These are phyloP conservation scores for Heimioporus sp. DNA, from an alignment of 768 basidiomycete genomes.

Conservation along the genomic window DNA sequence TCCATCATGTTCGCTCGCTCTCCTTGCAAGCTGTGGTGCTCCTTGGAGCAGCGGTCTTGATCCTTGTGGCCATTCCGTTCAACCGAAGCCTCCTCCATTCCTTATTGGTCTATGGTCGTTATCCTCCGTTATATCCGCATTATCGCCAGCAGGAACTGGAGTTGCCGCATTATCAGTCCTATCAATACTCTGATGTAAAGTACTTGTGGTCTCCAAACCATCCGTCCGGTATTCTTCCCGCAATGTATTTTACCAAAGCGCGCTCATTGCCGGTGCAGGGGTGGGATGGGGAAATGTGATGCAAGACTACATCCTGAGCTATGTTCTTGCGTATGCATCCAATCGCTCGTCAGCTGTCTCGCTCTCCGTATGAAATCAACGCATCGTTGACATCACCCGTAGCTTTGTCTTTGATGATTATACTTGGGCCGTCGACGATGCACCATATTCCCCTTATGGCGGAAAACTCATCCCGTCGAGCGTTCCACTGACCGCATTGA, in stretches of 20 bases:
- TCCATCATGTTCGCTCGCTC: neutral
- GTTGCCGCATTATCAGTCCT: conserved; percentile 38
- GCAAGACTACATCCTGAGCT: conserved; percentile 36
- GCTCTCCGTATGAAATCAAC: neutral
- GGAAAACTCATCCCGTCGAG: conserved; percentile 35
- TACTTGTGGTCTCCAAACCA: conserved; percentile 50
- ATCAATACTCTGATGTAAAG: conserved; percentile 33
- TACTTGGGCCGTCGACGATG: conserved; percentile 35
- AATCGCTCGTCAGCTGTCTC: conserved; percentile 32
- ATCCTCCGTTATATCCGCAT: conserved; percentile 41
- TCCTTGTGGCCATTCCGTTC: conserved; percentile 20
- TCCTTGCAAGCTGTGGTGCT: conserved; percentile 6
- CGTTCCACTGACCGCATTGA: conserved; percentile 36
- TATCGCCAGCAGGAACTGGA: conserved; percentile 36
- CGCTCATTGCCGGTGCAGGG: conserved; percentile 16
- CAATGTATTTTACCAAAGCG: neutral
- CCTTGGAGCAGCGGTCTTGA: conserved; percentile 2
- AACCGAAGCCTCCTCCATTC: conserved; percentile 18
- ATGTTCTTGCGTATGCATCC: conserved; percentile 32
- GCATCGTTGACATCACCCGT: neutral
- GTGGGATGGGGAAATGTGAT: conserved; percentile 39
- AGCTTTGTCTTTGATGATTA: conserved; percentile 44
- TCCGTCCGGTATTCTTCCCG: conserved; percentile 15
- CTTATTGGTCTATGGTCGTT: conserved; percentile 13
- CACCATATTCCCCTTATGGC: conserved; percentile 34